phyloP scores from a whole-genome alignment of 176 grass and related monocot genomes.

The Saccharum officinarum region DNA sequence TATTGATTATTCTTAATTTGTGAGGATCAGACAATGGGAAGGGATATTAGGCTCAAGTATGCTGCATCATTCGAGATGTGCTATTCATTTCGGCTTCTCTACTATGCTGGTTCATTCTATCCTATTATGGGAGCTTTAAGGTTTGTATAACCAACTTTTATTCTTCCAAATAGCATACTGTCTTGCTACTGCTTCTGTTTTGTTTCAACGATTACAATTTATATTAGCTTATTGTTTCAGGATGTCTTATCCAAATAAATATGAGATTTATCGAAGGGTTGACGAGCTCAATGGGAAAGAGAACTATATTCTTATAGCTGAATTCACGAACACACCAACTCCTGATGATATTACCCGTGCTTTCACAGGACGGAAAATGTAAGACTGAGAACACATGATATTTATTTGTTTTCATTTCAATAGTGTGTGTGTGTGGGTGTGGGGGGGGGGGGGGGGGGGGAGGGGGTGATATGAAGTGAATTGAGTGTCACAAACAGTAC shows the following conservation, averaged over 20 bases:
- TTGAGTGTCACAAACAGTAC: neutral
- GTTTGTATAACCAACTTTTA: slow-evolving; percentile 36
- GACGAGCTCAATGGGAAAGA: slow-evolving; percentile 69
- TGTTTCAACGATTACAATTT: slow-evolving; percentile 26
- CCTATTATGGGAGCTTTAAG: slow-evolving; percentile 97
- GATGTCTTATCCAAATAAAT: slow-evolving; percentile 84
- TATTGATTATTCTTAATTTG: slow-evolving; percentile 22
- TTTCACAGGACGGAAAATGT: slow-evolving; percentile 66
- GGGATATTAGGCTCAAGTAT: slow-evolving; percentile 89
- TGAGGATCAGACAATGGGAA: slow-evolving; percentile 79
- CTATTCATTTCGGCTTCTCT: slow-evolving; percentile 89
- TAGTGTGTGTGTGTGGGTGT: too few relatives aligned
- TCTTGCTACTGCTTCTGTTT: slow-evolving; percentile 14
- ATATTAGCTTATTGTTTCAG: slow-evolving; percentile 42
- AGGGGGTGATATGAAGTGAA: too few relatives aligned
- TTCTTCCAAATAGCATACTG: neutral
- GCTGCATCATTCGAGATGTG: slow-evolving; percentile 93
- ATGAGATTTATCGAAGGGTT: slow-evolving; percentile 86
- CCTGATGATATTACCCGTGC: slow-evolving; percentile 74
- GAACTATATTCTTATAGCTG: slow-evolving; percentile 67
- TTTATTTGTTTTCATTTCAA: neutral
- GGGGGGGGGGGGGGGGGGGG: too few relatives aligned
- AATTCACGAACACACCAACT: slow-evolving; percentile 74
- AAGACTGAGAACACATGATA: slow-evolving; percentile 28
- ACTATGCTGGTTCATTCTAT: slow-evolving; percentile 81